These are phyloP conservation scores for Podaxis rugospora DNA, from an alignment of 768 basidiomycete genomes.

Conservation along the genomic window DNA sequence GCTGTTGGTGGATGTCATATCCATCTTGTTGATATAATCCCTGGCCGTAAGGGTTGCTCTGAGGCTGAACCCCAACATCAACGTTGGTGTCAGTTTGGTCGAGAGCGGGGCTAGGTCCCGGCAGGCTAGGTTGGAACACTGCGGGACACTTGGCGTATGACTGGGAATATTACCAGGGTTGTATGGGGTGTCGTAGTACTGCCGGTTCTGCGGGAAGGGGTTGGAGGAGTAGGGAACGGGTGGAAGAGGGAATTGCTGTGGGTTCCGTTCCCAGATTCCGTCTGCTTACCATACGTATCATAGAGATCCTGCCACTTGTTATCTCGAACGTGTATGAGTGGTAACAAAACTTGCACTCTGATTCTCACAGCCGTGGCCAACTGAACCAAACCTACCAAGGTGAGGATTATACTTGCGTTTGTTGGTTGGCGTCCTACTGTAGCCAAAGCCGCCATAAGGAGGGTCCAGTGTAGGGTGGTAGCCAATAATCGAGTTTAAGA, in stretches of 20 bases:
- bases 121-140: conserved; percentile 69
- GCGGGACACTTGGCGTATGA: conserved; percentile 75
- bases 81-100: conserved; percentile 57
- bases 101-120: conserved; percentile 60
- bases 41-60: conserved; percentile 57
- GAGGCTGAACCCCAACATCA: conserved; percentile 41
- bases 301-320: conserved; percentile 59
- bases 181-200: conserved; percentile 31
- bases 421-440: conserved; percentile 44
- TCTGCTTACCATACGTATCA: conserved; percentile 64
- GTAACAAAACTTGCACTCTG: conserved; percentile 47
- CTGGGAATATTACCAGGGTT: conserved; percentile 55
- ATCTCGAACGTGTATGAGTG: conserved; percentile 8
- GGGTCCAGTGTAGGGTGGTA: too few species aligned
- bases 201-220: conserved; percentile 55
- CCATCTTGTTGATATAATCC: conserved; percentile 57
- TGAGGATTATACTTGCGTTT: conserved; percentile 60
- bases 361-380: conserved; percentile 69
- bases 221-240: conserved; percentile 53
- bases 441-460: conserved; percentile 44
- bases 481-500: too few species aligned
- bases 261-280: conserved; percentile 57
- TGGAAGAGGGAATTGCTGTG: conserved; percentile 66
- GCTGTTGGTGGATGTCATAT: conserved; percentile 40
- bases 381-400: conserved; percentile 49